Evolutionary conservation across 2,329 filamentous ascomycete genomes (phyloP), one percentile per base, ranked within the genome.

Genomic region (Monosporascus sp.): DNA sequence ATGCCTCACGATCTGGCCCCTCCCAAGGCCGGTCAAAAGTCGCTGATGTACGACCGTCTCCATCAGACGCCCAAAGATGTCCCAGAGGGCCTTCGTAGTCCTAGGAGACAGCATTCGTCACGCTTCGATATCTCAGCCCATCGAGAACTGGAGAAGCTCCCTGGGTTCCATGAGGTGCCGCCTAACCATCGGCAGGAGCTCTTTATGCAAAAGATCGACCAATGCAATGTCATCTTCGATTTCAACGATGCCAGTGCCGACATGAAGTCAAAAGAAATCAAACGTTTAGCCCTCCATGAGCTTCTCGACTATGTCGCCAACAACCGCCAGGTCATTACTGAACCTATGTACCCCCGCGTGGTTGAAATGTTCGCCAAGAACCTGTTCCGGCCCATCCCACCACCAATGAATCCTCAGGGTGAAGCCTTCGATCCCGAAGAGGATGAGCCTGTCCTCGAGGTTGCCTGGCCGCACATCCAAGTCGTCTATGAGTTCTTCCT

Each of bases 241-340:
- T 99, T 99, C 76, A 99, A 97, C 70, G 94, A 99, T 72, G 90
- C 93, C 48, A 96, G 90, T 60, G 92, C 88, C 61, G 94, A 99
- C 69, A 97, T 99, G 92, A 99, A 99, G 73, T 96, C 93, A 47
- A 99, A 99, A 77, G 94, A 99, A 74, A 97, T 99, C 80, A 99
- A 99, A 79, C 84, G 94, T 66, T 77, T 99, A 61, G 94, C 94
- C 43, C 80, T 99, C 45, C 94, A 99, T 69, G 94, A 99, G 71
- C 79, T 99, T 57, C 82, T 99, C 59, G 94, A 99, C 71, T 99
- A 99, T 68, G 94, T 99, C 53, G 93, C 94, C 64, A 97, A 97
- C 74, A 99, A 99, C 70, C 84, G 94, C 63, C 93, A 96, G 66
- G 94, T 99, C 68, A 99, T 99, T 65, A 97, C 92, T 3, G 94